Percentiles rank a stretch among this genome's conserved stretches.
These are phyloP conservation scores for Tulasnella sp. DNA, from an alignment of 768 basidiomycete species.

Conservation along the genomic window DNA sequence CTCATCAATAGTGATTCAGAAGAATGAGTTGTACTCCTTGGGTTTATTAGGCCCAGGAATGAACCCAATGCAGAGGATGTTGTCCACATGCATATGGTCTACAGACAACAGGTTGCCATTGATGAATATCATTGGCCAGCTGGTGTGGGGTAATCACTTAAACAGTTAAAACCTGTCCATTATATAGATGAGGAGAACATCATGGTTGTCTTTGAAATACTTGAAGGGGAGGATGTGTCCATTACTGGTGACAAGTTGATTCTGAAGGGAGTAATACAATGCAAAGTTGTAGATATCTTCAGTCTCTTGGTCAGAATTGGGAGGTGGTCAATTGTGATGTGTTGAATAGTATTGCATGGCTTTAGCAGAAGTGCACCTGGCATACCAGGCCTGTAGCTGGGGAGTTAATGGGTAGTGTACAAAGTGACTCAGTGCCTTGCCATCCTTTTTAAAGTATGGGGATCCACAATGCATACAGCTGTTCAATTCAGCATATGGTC, in stretches of 20 bases:
- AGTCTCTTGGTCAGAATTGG: no score
- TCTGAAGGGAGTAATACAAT: background rate
- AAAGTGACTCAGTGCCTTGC: no score
- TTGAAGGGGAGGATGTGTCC: background rate
- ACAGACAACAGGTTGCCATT: slow-evolving; percentile 36
- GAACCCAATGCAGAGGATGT: slow-evolving; percentile 32
- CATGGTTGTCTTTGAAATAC: background rate
- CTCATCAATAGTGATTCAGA: slow-evolving; percentile 29
- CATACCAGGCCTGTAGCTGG: no score
- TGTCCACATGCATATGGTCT: slow-evolving; percentile 26
- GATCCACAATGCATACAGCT: no score
- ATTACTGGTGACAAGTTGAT: background rate
- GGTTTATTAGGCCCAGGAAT: slow-evolving; percentile 38
- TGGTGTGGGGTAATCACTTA: slow-evolving; percentile 25
- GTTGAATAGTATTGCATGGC: no score
- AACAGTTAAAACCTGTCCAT: slow-evolving; percentile 36
- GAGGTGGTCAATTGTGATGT: no score
- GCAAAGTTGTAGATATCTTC: background rate
- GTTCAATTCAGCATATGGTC: no score
- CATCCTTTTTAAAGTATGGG: no score
- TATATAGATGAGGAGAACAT: no score
- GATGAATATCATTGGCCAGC: slow-evolving; percentile 33
- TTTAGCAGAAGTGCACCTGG: no score
- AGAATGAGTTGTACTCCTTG: slow-evolving; percentile 31
- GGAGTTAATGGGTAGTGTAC: no score